Evolutionary conservation across 805 yeast species (phyloP).

Genomic region (Hanseniaspora vineae): DNA sequence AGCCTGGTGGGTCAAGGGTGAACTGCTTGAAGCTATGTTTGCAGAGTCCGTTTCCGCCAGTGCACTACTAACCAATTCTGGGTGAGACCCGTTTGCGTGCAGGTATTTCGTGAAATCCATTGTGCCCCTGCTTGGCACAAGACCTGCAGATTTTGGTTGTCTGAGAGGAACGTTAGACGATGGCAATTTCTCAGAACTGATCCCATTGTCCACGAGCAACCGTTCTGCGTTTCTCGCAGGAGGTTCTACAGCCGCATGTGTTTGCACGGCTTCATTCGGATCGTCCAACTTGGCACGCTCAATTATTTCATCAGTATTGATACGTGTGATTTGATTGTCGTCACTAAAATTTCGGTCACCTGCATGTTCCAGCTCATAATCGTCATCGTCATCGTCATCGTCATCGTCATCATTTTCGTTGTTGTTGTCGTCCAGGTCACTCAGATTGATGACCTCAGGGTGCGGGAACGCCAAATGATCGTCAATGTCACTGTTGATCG

Average conservation of each 20-base stretch:
- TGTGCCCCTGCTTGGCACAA: not conserved
- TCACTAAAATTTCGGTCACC: not conserved
- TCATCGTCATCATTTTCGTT: not conserved
- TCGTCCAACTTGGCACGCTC: not conserved
- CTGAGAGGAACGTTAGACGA: no score
- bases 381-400: no score
- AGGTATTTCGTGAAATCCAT: constrained; percentile 4
- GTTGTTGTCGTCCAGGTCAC: not conserved
- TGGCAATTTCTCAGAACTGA: no score
- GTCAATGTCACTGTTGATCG: not conserved
- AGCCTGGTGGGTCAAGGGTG: not conserved
- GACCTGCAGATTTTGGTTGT: not conserved
- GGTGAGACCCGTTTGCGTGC: not conserved
- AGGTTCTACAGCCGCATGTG: not conserved
- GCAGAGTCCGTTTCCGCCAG: not conserved
- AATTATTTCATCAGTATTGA: not conserved
- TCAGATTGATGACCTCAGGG: not conserved
- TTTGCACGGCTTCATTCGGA: not conserved
- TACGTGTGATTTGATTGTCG: not conserved
- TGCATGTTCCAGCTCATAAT: no score
- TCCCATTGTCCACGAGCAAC: no score
- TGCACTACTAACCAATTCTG: no score
- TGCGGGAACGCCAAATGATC: not conserved
- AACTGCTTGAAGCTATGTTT: no score
- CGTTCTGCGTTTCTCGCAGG: not conserved